phyloP scores from a whole-genome alignment of 2,329 filamentous ascomycete species.

The Cytospora paraplurivora region DNA sequence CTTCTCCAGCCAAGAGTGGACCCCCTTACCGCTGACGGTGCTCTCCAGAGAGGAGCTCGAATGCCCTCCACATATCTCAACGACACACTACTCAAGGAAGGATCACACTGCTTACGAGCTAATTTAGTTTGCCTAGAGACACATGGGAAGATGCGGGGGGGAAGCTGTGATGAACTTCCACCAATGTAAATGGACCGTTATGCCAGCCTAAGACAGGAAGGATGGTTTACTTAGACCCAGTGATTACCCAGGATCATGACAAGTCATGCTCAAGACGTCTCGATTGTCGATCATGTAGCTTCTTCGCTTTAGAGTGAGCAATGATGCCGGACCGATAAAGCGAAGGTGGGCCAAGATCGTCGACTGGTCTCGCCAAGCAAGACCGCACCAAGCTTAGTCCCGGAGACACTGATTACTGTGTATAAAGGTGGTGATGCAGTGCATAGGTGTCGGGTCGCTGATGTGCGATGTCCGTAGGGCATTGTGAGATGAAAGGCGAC shows the following conservation, averaged over 20 bases:
- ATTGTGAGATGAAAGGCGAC: too few species aligned
- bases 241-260: background rate
- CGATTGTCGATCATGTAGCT: too few species aligned
- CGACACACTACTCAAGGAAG: background rate
- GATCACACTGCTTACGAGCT: background rate
- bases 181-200: constrained; percentile 16
- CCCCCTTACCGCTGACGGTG: background rate
- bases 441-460: too few species aligned
- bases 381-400: too few species aligned
- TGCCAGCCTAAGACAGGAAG: background rate
- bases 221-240: background rate
- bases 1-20: background rate
- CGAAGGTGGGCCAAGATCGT: too few species aligned
- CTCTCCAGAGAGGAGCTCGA: constrained; percentile 1
- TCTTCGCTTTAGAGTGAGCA: too few species aligned
- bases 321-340: too few species aligned
- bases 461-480: too few species aligned
- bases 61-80: background rate
- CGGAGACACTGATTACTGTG: too few species aligned
- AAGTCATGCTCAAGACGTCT: background rate
- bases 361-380: too few species aligned
- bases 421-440: too few species aligned
- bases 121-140: constrained; percentile 2
- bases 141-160: constrained; percentile 9
- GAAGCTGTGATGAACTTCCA: constrained; percentile 13